Base-by-base conservation (phyloP, 1,284 basidiomycete genomes). In the Exsudoporus floridanus region DNA sequence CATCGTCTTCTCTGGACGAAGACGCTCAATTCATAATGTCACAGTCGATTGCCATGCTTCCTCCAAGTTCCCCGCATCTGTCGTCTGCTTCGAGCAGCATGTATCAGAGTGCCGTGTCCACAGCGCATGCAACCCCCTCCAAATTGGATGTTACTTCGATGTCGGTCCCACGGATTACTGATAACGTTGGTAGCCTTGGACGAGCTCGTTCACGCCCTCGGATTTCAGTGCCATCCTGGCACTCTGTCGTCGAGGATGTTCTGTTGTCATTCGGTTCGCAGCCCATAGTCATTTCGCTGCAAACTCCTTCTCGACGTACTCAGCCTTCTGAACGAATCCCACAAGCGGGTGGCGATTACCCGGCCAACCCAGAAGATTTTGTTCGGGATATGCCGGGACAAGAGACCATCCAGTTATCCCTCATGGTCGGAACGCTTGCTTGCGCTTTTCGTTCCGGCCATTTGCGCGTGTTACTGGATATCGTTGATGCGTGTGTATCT, bases 91-190 rank as follows among this genome's bases (percentile, higher is more conserved):
- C 73, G 18, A 77, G 76, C 50, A 86, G 80, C 64, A 81, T 91
- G 77, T 91, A 90, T 66, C 78, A 88, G 60, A 91, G 88, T 60
- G 86, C 87, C 3, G 62, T 88, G 25, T 85, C 85, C 14, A 73
- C 70, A n/a, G 55, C 67, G 12, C 59, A 67, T 13, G 41, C 54
- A 23, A 55, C 44, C 21, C 47, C 46, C n/a, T 35, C 48, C 8
- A 25, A 52, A 34, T 7, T 27, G 28, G 49, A 46, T 31, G 7
- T 34, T 21, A 21, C 37, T 44, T 52, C 48, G 16, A n/a, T 30
- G 4, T 36, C 42, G 12, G 14, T 10, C 33, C 19, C 41, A 30
- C 49, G 46, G 37, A n/a, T 39, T 27, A 16, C 18, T 27, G 41
- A 49, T 8, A 41, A 34, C 28, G 27, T 37, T n/a, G 37, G 45